These are phyloP conservation scores for Ogataea allantospora DNA, from an alignment of 805 yeast genomes.

Conservation along the genomic window DNA sequence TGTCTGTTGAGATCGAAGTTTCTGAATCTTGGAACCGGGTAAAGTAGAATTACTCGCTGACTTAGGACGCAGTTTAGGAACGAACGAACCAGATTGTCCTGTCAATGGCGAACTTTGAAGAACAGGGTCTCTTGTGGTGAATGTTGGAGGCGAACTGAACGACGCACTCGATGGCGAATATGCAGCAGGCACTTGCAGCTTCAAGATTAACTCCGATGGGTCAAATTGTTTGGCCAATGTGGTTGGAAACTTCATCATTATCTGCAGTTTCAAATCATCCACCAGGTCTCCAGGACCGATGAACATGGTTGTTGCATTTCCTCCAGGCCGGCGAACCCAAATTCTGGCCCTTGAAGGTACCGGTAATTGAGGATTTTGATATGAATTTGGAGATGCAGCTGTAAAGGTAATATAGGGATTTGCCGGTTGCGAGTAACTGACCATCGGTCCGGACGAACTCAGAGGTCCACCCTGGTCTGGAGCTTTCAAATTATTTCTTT, in stretches of 20 bases:
- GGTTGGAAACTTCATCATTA: slow-evolving; percentile 65
- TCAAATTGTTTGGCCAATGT: slow-evolving; percentile 60
- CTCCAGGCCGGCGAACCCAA: slow-evolving; percentile 52
- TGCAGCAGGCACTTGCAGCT: slow-evolving; percentile 22
- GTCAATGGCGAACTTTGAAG: slow-evolving; percentile 7
- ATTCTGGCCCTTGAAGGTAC: slow-evolving; percentile 39
- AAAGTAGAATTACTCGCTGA: slow-evolving; percentile 5
- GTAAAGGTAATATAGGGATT: slow-evolving; percentile 19
- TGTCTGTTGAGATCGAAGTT: slow-evolving; percentile 3
- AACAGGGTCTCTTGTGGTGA: neutral
- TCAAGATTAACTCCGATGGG: slow-evolving; percentile 61
- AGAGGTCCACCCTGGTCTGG: slow-evolving; percentile 3
- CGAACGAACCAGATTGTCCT: neutral
- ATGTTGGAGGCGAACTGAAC: slow-evolving; percentile 1
- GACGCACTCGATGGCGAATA: slow-evolving; percentile 10
- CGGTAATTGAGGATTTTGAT: slow-evolving; percentile 16
- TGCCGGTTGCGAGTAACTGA: slow-evolving; percentile 5
- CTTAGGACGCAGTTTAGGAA: too few species aligned
- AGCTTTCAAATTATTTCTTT: slow-evolving; percentile 1
- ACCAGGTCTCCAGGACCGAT: slow-evolving; percentile 64
- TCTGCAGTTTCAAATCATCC: slow-evolving; percentile 75
- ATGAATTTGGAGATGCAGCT: slow-evolving; percentile 16
- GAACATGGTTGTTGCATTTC: slow-evolving; percentile 67
- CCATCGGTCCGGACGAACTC: neutral
- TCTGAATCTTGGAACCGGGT: slow-evolving; percentile 7